Percentiles rank a stretch among this genome's conserved stretches.
Conservation (phyloP, 768 basidiomycete genomes). For the Amanita rimosa region DNA sequence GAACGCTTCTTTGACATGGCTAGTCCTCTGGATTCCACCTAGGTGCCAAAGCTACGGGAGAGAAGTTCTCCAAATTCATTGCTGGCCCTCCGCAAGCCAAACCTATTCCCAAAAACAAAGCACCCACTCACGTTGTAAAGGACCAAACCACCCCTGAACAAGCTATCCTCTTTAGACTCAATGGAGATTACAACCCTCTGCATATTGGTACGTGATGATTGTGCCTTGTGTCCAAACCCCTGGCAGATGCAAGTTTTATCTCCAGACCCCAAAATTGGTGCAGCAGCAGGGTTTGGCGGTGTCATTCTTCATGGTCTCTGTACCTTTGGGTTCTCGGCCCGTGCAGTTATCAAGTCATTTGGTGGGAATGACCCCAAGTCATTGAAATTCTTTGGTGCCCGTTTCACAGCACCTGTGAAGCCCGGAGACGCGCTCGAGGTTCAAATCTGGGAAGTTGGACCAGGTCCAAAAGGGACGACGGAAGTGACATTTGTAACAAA, state of each 20-base stretch:
- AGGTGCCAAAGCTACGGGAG: slow-evolving; percentile 52
- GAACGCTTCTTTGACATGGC: neutral
- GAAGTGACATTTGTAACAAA: slow-evolving; percentile 57
- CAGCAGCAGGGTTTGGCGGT: slow-evolving; percentile 68
- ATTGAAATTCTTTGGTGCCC: slow-evolving; percentile 56
- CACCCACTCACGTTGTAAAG: slow-evolving; percentile 47
- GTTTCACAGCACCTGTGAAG: slow-evolving; percentile 77
- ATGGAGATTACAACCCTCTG: slow-evolving; percentile 71
- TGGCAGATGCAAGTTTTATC: neutral
- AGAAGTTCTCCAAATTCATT: slow-evolving; percentile 51
- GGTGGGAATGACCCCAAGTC: slow-evolving; percentile 50
- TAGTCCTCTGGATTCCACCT: slow-evolving; percentile 61
- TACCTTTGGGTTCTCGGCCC: slow-evolving; percentile 73
- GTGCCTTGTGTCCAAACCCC: neutral
- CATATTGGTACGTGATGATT: slow-evolving; percentile 43
- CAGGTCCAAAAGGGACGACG: slow-evolving; percentile 44
- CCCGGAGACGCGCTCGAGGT: slow-evolving; percentile 79
- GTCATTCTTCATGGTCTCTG: slow-evolving; percentile 81
- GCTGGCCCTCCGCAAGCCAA: slow-evolving; percentile 51
- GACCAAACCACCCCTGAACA: slow-evolving; percentile 59
- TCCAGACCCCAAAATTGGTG: slow-evolving; percentile 64
- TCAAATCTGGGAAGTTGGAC: slow-evolving; percentile 65
- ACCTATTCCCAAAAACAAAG: slow-evolving; percentile 46
- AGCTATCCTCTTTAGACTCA: slow-evolving; percentile 61
- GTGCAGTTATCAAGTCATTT: slow-evolving; percentile 55